Base-by-base conservation (phyloP, 169 alveolate genomes). In the Babesia caballi region DNA sequence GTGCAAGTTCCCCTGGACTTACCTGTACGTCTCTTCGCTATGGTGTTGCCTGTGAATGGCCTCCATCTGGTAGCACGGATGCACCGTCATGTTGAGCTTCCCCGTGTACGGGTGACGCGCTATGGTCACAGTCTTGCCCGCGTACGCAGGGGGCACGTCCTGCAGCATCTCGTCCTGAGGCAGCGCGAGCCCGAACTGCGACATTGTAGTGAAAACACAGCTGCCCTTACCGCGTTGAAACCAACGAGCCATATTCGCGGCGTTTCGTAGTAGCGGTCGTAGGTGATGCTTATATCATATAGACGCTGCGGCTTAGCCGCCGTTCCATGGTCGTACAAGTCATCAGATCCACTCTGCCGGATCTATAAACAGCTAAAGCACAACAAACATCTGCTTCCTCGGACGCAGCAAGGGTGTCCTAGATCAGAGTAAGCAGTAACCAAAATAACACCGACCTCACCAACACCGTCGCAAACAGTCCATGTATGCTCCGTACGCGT, bases 241-340 rank as follows among this genome's bases (percentile, higher is more conserved):
- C 86, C 86, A 12, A 60, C 30, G 11, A 80, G 84, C 88, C 88
- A 80, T 38, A 80, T 35, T 52, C 84, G 72, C 11, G 84, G 72
- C 21, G 88, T 80, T 51, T 80, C 84, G 35, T 80, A 67, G 46
- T 61, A 80, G 17, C 68, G 58, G 41, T 80, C 88, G 38, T 80
- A 80, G 21, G 88, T 80, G 4, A 80, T 66, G 66, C 84, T 80
- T 36, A 80, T 25, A 17, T 50, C 67, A 23, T 80, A 80, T 15
- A 33, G 56, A 23, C 84, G 41, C 12, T 69, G 56, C 5, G 52
- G 27, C n/a, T 41, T 21, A 30, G 47, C 23, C 5, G 42, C 11
- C 11, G n/a, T 21, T 28, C 41, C 75, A 21, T 58, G 12, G 19
- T 69, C 82, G 50, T 47, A 32, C 27, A 69, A 82, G 21, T 47